Base-by-base conservation (phyloP, 2,329 filamentous ascomycete genomes). In the Cladophialophora yegresii region DNA sequence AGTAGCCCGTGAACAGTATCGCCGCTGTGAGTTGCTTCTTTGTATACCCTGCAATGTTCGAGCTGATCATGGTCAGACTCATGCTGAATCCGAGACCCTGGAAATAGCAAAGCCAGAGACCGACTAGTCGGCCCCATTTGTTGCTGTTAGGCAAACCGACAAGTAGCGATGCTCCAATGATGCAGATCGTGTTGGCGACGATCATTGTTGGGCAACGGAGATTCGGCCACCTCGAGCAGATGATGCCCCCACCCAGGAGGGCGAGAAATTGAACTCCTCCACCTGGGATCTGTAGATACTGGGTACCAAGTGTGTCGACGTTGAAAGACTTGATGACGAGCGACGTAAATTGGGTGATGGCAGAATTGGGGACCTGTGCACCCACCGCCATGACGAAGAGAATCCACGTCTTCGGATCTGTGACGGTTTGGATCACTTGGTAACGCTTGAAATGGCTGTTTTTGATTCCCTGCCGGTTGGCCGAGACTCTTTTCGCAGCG, bases 261-360 rank as follows among this genome's bases (percentile, higher is more conserved):
- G 83, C 80, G 0, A 84, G 69, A 68, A 86, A 85, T 65, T 86
- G 83, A 0, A 87, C 79, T 0, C 81, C 83, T 22, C 84, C 84
- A 16, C 84, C 84, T 0, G 85, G 84, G 60, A 87, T 87, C 66
- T 86, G 83, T 9, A 87, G 80, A 64, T 85, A 85, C 64, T 85
- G 83, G 0, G 82, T 82, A 3, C 81, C 80, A 1, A 84, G 74
- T 0, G 80, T 81, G 57, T 80, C 79, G 69, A 83, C 77, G 20
- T 78, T 77, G 54, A 80, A 80, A 4, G 79, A 79, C n/a, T 75
- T 74, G 58, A 83, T 77, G 58, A 83, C 81, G 20, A 83, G 75
- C 10, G 78, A 80, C 1, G 77, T 78, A 67, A 83, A 82, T 72
- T 79, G 60, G 0, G 84, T 86, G 45, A 86, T 71, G 0, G 83